A percentile compares a stretch with the other conserved stretches of the same genome.
These are phyloP conservation scores for Fusarium transvaalense DNA, from an alignment of 2,329 filamentous ascomycete species.

Conservation along the genomic window DNA sequence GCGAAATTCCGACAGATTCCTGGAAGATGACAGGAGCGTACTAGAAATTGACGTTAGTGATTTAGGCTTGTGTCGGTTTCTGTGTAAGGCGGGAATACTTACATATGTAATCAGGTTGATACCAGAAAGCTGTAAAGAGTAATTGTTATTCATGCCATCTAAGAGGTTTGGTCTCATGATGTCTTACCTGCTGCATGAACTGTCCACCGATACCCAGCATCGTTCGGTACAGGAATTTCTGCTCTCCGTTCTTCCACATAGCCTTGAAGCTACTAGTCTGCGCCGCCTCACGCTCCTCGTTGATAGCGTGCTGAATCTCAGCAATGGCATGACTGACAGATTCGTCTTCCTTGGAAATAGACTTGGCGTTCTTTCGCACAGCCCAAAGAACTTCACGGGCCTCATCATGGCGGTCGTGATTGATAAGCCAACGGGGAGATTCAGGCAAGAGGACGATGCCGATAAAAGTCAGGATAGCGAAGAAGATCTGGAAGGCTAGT, in stretches of 20 bases:
- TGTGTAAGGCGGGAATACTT: background rate
- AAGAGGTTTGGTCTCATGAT: rapidly evolving
- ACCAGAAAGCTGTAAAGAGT: conserved; percentile 38
- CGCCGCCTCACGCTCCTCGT: conserved; percentile 56
- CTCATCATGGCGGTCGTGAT: conserved; percentile 58
- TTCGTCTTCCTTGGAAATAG: conserved; percentile 46
- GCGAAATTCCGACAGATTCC: conserved; percentile 57
- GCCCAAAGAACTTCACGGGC: conserved; percentile 53
- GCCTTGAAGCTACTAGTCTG: conserved; percentile 51
- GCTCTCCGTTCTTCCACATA: conserved; percentile 57
- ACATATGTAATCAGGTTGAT: conserved; percentile 55
- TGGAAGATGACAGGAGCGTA: conserved; percentile 61
- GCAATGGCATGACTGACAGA: conserved; percentile 48
- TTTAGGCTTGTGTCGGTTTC: too few species aligned
- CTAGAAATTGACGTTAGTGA: conserved; percentile 18
- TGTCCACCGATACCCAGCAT: conserved; percentile 59
- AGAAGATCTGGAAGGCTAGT: conserved; percentile 59
- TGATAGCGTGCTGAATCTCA: conserved; percentile 56
- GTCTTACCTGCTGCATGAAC: conserved; percentile 57
- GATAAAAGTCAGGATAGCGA: conserved; percentile 54
- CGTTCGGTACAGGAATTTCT: conserved; percentile 57
- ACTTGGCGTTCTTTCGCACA: conserved; percentile 48
- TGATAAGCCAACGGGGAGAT: conserved; percentile 58
- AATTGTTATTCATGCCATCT: background rate
- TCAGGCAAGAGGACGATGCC: conserved; percentile 57